Percentiles rank a stretch among this genome's conserved stretches.
Conservation (phyloP, 2,329 filamentous ascomycete genomes). For the Diaporthe helianthi region DNA sequence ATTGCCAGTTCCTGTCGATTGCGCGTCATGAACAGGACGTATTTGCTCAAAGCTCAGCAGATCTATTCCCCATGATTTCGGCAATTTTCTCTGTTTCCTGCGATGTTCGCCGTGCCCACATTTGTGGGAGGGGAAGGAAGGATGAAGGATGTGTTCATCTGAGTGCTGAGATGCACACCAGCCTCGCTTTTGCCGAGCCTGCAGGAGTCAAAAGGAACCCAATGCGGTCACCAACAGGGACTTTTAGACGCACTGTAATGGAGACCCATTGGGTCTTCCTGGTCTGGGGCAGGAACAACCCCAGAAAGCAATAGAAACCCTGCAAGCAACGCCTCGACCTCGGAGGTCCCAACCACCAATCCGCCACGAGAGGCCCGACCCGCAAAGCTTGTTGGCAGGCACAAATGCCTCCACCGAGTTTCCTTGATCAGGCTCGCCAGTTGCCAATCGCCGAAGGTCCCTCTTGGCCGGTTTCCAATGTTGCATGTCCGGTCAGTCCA, state of each 20-base stretch:
- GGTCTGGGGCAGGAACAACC: background rate
- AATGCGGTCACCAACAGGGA: conserved; percentile 13
- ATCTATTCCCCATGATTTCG: background rate
- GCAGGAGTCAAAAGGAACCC: background rate
- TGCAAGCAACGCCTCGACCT: background rate
- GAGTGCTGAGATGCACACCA: background rate
- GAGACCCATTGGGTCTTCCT: background rate
- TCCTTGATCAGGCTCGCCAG: background rate
- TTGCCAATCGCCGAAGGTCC: background rate
- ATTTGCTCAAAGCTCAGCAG: background rate
- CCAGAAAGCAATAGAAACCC: background rate
- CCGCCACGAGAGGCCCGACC: background rate
- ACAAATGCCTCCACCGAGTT: background rate
- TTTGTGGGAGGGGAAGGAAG: background rate
- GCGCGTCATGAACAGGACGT: background rate
- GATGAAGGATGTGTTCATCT: too few relatives aligned
- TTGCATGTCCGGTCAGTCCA: background rate
- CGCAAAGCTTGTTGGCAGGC: background rate
- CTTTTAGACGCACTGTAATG: conserved; percentile 4
- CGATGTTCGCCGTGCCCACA: background rate
- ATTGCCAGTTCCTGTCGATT: background rate
- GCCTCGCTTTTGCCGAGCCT: background rate
- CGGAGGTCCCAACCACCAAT: background rate
- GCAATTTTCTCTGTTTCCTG: background rate
- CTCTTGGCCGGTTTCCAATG: background rate